Conservation (phyloP, 257 asterid genomes). For the Ballota nigra region DNA sequence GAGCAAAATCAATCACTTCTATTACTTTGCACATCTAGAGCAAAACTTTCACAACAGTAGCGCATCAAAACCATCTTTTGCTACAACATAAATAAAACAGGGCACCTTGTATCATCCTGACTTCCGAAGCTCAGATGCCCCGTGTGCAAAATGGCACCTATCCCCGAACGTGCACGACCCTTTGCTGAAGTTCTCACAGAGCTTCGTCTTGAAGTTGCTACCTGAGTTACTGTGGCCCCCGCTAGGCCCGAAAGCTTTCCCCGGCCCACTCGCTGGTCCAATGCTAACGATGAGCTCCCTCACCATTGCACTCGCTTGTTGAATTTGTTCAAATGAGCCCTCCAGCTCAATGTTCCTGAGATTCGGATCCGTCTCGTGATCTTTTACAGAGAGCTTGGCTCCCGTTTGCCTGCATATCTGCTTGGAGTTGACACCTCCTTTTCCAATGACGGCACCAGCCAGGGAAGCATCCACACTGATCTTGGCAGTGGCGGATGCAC, state of each 20-base stretch:
- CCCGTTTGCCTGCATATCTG: conserved; percentile 88
- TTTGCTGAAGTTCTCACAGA: conserved; percentile 71
- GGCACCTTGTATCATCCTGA: conserved; percentile 21
- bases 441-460: conserved; percentile 92
- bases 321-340: conserved; percentile 79
- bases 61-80: background rate
- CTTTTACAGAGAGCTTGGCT: conserved; percentile 66
- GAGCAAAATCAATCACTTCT: conserved; percentile 8
- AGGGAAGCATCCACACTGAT: conserved; percentile 78
- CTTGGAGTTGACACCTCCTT: conserved; percentile 88
- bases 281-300: conserved; percentile 61
- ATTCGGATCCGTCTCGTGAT: conserved; percentile 70
- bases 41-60: background rate
- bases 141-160: conserved; percentile 96
- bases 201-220: conserved; percentile 73
- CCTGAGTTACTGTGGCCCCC: conserved; percentile 39
- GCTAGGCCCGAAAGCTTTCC: conserved; percentile 21
- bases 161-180: conserved; percentile 95
- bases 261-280: conserved; percentile 39
- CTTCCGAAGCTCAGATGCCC: conserved; percentile 69
- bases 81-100: background rate
- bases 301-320: conserved; percentile 76
- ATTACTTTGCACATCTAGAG: conserved; percentile 5
- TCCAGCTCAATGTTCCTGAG: conserved; percentile 83
- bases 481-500: conserved; percentile 78